Base-by-base conservation (phyloP, 192 early-diverging fungal species). In the Backusella tuberculispora region DNA sequence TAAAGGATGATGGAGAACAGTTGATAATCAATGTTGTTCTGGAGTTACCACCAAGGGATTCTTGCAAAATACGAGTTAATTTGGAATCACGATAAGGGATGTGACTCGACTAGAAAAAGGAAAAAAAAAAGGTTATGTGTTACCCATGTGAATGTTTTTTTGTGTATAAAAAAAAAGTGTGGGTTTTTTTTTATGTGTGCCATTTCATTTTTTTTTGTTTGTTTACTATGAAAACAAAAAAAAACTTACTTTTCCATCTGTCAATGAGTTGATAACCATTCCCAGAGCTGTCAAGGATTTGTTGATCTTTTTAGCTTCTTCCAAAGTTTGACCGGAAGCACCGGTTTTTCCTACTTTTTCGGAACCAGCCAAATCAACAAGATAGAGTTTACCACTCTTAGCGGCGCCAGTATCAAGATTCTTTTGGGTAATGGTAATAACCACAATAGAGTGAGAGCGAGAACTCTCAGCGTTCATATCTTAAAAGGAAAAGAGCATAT, bases 251-350 rank as follows among this genome's bases (percentile, higher is more conserved):
- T 99, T 99, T 83, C 97, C 97, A 76, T 99, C 98, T 0, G 98
- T 98, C 74, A 99, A 87, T 6, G 96, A 91, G 80, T 99, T 99
- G 78, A 99, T 99, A 76, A 99, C 98, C 96, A 98, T 99, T 66
- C 98, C 98, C 53, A 99, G 87, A 0, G 97, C 95, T 7, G 97
- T 95, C 6, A 99, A 86, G 0, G 96, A 98, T 82, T 97, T 98
- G 88, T 99, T 99, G 88, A 99, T 99, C 85, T 97, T 99, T 83
- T 99, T 99, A 76, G 98, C 98, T 78, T 99, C 98, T 82, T 99
- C 98, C 41, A 99, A 83, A 1, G 97, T 98, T 82, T 99, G 98
- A 15, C 81, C 97, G 2, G 96, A 94, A 6, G 98, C 98, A 63
- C 96, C 97, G 38, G 98, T 99, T 82, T 99, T 99, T 60, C 96